Evolutionary conservation across 768 basidiomycete genomes (phyloP), one percentile per base, ranked within the genome.

Genomic region (Termitomyces sp.): DNA sequence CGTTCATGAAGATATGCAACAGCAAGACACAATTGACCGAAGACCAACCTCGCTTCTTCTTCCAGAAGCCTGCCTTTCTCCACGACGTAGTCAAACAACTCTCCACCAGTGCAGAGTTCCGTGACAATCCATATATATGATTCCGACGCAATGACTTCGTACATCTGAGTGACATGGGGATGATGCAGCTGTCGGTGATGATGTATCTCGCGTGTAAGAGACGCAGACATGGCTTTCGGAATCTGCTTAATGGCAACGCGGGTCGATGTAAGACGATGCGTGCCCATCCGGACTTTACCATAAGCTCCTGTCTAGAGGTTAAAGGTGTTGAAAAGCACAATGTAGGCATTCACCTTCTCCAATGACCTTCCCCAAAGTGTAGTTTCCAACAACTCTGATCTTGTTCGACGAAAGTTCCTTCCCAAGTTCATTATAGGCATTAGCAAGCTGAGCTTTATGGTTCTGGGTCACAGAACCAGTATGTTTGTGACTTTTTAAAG

Each of bases 211-310:
- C 96, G 86, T 30, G 97, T 99, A 43, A 99, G 82, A 18, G 90
- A 83, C 6, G 95, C 83, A 35, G 95, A 93, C 80, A 94, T 85
- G 58, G 87, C 84, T 73, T 98, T 98, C 40, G 96, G 93, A 63
- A 98, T 96, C 74, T 98, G 95, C 76, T 99, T 99, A 77, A 99
- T 89, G 57, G 96, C 96, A 65, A 96, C 95, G 55, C 93, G 85
- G 48, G 88, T 88, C 7, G 89, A 90, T 2, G 95, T 95, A 50
- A 98, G 79, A 59, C 95, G 89, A 71, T 99, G 95, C 0, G 90
- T 93, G 55, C 95, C 97, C 70, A 99, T 79, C 54, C 95, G 87
- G 33, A 98, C 96, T 70, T 94, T 95, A 40, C 96, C 96, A 71
- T 95, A 98, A 48, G 96, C 87, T 62, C 95, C 95, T 96, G 61